phyloP scores from a whole-genome alignment of 2,329 filamentous ascomycete genomes.

The Grosmannia penicillata region DNA sequence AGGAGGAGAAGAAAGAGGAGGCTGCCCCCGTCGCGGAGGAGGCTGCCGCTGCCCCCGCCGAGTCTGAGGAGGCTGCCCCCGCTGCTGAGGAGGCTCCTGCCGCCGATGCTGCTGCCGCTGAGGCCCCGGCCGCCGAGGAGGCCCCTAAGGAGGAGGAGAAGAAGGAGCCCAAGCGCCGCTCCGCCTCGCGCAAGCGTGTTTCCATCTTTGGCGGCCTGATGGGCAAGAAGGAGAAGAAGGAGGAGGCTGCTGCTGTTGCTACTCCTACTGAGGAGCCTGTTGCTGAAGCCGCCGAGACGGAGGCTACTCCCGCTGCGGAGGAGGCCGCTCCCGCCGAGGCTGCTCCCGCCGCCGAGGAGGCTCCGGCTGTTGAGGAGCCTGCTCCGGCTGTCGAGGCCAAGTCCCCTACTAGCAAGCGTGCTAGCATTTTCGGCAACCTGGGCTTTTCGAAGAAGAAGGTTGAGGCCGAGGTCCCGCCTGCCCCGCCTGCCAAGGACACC shows the following conservation, averaged over 20 bases:
- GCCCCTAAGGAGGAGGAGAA: conserved; percentile 24
- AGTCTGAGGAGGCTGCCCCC: conserved; percentile 1
- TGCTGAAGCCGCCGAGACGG: conserved; percentile 20
- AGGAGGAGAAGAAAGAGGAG: conserved; percentile 14
- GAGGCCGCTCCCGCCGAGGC: conserved; percentile 3
- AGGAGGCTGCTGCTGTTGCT: too few relatives aligned
- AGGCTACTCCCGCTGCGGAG: conserved; percentile 18
- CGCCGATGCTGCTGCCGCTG: conserved; percentile 15
- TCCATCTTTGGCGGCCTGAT: conserved; percentile 47
- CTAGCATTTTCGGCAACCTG: conserved; percentile 41
- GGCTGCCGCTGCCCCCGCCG: conserved; percentile 10
- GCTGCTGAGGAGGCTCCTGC: conserved; percentile 9
- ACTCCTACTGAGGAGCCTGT: too few relatives aligned
- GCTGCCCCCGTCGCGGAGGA: conserved; percentile 10
- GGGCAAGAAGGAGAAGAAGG: conserved; percentile 36
- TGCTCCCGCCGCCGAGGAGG: conserved; percentile 17
- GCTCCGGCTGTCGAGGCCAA: conserved; percentile 21
- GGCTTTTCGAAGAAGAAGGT: conserved; percentile 43
- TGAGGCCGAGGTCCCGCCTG: conserved; percentile 29
- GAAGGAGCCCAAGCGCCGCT: conserved; percentile 47
- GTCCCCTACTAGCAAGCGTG: conserved; percentile 30
- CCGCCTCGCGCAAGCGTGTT: conserved; percentile 48
- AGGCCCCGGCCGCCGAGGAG: conserved; percentile 17
- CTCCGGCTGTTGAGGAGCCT: conserved; percentile 17
- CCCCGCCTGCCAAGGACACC: conserved; percentile 27